Conservation (phyloP, 2,329 filamentous ascomycete species). For the Acrodontium crateriforme region DNA sequence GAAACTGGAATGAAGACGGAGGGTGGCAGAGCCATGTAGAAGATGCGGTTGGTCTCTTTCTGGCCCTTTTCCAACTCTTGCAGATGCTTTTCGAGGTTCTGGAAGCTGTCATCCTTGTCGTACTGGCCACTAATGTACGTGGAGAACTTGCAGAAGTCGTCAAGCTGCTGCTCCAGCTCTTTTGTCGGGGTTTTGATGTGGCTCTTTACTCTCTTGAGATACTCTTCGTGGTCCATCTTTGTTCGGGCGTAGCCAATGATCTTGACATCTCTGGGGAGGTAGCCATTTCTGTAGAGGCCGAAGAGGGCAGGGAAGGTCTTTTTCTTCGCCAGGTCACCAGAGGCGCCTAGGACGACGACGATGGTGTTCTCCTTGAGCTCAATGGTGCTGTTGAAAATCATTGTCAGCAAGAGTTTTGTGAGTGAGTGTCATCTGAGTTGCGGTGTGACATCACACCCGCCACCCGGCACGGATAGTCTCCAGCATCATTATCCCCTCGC, state of each 20-base stretch:
- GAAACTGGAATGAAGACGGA: constrained; percentile 98
- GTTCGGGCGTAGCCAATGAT: constrained; percentile 98
- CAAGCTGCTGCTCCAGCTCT: constrained; percentile 88
- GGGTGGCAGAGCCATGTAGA: constrained; percentile 98
- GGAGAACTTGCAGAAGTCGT: constrained; percentile 78
- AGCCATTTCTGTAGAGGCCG: constrained; percentile 96
- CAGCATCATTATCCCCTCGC: too few relatives aligned
- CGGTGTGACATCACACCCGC: too few relatives aligned
- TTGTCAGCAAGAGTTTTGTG: constrained; percentile 3
- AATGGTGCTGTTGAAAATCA: constrained; percentile 46
- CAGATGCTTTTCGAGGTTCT: constrained; percentile 71
- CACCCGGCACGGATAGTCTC: too few relatives aligned
- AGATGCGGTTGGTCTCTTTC: constrained; percentile 77
- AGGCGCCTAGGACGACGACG: constrained; percentile 92
- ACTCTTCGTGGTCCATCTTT: constrained; percentile 98
- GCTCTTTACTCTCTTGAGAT: constrained; percentile 82
- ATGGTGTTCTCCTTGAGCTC: constrained; percentile 98
- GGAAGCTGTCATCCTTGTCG: constrained; percentile 90
- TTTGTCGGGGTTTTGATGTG: constrained; percentile 99
- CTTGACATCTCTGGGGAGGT: constrained; percentile 87
- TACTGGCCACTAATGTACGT: constrained; percentile 96
- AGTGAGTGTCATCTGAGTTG: not conserved
- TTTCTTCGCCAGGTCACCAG: constrained; percentile 97
- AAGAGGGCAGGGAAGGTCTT: constrained; percentile 99
- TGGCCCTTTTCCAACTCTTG: constrained; percentile 70